Evolutionary conservation across 345 rosid genomes (phyloP), one percentile per base, ranked within the genome.

Genomic region (Moricandia arvensis): DNA sequence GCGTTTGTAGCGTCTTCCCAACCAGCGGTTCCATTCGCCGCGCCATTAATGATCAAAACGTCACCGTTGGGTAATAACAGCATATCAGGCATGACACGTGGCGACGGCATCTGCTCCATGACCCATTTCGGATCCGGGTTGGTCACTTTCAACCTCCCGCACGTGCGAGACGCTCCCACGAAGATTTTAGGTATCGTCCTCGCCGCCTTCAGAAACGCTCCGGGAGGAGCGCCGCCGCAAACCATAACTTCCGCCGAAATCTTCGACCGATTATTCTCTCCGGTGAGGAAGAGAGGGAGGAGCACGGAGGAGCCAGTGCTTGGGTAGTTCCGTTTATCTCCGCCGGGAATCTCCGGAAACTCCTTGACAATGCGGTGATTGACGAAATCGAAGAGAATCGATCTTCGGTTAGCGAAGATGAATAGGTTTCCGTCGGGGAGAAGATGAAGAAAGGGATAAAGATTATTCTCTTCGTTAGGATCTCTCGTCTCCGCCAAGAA

Each of bases 71-170:
- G 95, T 58, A 90, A 65, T 6, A 93, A 37, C 17, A 89, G 5
- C 97, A 93, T 88, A 53, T 90, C 97, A 8, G 77, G 65, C 92
- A 88, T 89, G 74, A 90, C 87, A 47, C 97, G 89, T 54, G 91
- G 90, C 67, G 77, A 79, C 1, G 95, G 98, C 98, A 93, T 93
- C 33, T 54, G 54, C 83, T 93, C 97, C 92, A 89, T 83, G 34
- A 78, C 73, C 98, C 97, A 90, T 71, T 61, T 55, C 31, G 97
- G 89, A 17, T 80, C 51, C 80, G 87, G 81, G 60, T 85, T 96
- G 55, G 87, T 76, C 73, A 89, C 85, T 76, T 78, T 87, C 7
- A 93, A 3, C 79, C 97, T 82, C 65, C 93, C 91, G 66, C 96
- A 90, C 10, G 88, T 84, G 59, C 80, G 79, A 12, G 93, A 88